Percentiles rank a stretch among this genome's conserved stretches.
Evolutionary conservation across 306 rosid genomes (phyloP).

Genomic region (apple (Malus domestica)): ASM211411v1 NC_041799.1:3582501-3583000

Average conservation of each 20-base stretch:
- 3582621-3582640: no score
- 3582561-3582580: no score
- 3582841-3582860: background rate
- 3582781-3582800: background rate
- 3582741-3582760: background rate
- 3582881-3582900: fast-evolving
- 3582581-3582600: no score
- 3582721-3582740: background rate
- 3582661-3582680: no score
- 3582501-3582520: background rate
- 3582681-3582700: background rate
- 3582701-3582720: background rate
- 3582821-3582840: no score
- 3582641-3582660: no score
- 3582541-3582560: background rate
- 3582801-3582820: no score
- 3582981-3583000: background rate
- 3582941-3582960: no score
- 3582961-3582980: background rate
- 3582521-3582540: background rate
- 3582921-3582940: background rate
- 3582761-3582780: background rate
- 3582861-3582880: no score
- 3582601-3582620: background rate
- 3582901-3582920: no score